These are phyloP conservation scores for Triticum urartu DNA, from an alignment of 176 grass and related monocot genomes.

Conservation along the genomic window DNA sequence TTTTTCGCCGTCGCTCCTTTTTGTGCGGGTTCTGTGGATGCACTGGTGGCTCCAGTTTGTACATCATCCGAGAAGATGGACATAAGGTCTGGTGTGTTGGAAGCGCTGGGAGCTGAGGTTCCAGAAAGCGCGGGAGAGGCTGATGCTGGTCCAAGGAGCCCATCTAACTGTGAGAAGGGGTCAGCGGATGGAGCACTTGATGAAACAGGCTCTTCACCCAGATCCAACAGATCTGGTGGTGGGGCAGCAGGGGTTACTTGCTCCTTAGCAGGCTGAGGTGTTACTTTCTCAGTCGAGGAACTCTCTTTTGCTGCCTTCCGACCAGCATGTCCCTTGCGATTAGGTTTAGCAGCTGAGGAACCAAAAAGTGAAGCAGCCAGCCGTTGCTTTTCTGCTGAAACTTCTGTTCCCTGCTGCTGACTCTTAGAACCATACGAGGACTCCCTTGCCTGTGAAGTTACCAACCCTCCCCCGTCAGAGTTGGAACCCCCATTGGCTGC, in stretches of 20 bases:
- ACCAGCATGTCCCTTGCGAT: constrained; percentile 48
- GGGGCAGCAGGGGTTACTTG: constrained; percentile 53
- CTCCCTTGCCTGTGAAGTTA: constrained; percentile 50
- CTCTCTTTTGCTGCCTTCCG: constrained; percentile 55
- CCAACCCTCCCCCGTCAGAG: constrained; percentile 48
- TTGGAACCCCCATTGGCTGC: constrained; percentile 52
- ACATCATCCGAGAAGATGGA: constrained; percentile 55
- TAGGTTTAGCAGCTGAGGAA: constrained; percentile 52
- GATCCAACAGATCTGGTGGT: constrained; percentile 88
- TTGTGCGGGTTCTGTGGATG: constrained; percentile 32
- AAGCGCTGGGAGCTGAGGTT: constrained; percentile 27
- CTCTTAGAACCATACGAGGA: constrained; percentile 56
- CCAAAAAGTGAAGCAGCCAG: constrained; percentile 96
- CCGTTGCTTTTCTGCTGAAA: constrained; percentile 92
- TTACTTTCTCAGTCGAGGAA: constrained; percentile 42
- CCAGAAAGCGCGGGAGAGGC: constrained; percentile 25
- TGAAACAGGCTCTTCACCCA: constrained; percentile 54
- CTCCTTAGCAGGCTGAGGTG: constrained; percentile 57
- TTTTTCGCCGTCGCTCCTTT: constrained; percentile 53
- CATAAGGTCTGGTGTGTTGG: constrained; percentile 70
- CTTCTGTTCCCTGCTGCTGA: constrained; percentile 58
- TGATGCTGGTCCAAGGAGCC: constrained; percentile 62
- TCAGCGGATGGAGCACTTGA: constrained; percentile 45
- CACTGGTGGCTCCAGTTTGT: constrained; percentile 21
- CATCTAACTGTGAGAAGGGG: constrained; percentile 86